Evolutionary conservation across 495 filamentous ascomycete species (phyloP), one percentile per base, ranked within the genome.

Genomic region (Acidomyces sp.): DNA sequence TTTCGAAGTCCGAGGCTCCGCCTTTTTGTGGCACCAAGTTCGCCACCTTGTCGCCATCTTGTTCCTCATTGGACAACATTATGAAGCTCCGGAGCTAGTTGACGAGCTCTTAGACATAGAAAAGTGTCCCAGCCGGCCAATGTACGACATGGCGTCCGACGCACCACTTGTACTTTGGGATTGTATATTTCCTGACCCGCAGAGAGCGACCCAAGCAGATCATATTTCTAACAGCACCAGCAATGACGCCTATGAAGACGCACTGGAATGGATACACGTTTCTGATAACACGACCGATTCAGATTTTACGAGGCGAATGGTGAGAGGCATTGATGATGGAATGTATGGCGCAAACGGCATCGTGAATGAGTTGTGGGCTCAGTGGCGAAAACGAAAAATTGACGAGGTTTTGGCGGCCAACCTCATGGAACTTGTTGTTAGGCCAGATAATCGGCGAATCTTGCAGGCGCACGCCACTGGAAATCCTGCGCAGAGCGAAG

Each of bases 1-100:
- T 37, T 86, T 96, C 56, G 75, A 75, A 17, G 69, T 97, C 24
- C 72, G 85, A 34, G 90, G 90, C 12, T 81, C 81, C n/a, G 92
- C 85, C 6, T 97, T 97, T 59, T 64, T 97, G 32, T 97, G 88
- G 88, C 92, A 97, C 58, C 90, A 97, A 61, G 92, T 97, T 46
- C 75, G 90, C 12, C 80, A 84, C 63, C 88, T 97, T 76, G 74
- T 87, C 11, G 70, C 77, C 15, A 68, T 96, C 12, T 63, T 97
- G 21, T 96, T 97, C 61, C 59, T 85, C 6, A 71, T 97, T n/a
- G 90, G 83, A 9, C 92, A 96, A 61, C 79, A 85, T 0, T 69
- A 93, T 4, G 90, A 97, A 53, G 54, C 65, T 16, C 80, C 86
- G 3, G 70, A 70, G 0, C 54, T 96, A 3, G 65, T 96, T 18